Base-by-base conservation (phyloP, 192 early-diverging fungal species). In the Coemansia erecta region DNA sequence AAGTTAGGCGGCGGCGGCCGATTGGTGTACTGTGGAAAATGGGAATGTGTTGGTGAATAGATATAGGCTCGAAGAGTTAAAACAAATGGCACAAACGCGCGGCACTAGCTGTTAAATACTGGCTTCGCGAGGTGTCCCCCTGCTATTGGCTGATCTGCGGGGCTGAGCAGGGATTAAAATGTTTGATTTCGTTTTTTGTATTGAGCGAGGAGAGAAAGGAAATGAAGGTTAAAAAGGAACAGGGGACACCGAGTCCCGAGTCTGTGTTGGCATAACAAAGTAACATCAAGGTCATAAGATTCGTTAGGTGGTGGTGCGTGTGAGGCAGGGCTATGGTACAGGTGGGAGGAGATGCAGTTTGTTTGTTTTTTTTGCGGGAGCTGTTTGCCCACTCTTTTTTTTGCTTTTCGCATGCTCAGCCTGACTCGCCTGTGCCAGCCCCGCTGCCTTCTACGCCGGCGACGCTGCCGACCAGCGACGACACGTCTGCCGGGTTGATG, bases 401-500 rank as follows among this genome's bases (percentile, higher is more conserved):
- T 31, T 31, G 28, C 28, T 31, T 31, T 2, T 31, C 7, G 28
- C 7, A 7, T 7, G 28, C 28, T 44, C 42, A 44, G 12, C 42
- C 17, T 8, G 17, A 14, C 42, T 44, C 42, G 42, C 12, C 3
- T 17, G 15, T 44, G 42, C 2, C 42, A 44, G 28, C 28, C 28
- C 28, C 28, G 2, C 23, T 26, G 23, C 1, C 2, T 12, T 49
- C 47, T 14, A 8, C 47, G 22, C 47, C 22, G 47, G 2, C 7
- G 28, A n/a, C n/a, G n/a, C n/a, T 31, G 28, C 4, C 28, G 28
- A 31, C 28, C 28, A 31, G 28, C 28, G 28, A 31, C 17, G 47
- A 21, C 9, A 21, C 41, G 21, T 55, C 53, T 13, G 53, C 53
- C 7, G 53, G 53, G 21, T 55, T 55, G 40, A 55, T 42, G 40